phyloP scores from a whole-genome alignment of 1,139 yeast species.

The Candida pseudoviswanathii region DNA sequence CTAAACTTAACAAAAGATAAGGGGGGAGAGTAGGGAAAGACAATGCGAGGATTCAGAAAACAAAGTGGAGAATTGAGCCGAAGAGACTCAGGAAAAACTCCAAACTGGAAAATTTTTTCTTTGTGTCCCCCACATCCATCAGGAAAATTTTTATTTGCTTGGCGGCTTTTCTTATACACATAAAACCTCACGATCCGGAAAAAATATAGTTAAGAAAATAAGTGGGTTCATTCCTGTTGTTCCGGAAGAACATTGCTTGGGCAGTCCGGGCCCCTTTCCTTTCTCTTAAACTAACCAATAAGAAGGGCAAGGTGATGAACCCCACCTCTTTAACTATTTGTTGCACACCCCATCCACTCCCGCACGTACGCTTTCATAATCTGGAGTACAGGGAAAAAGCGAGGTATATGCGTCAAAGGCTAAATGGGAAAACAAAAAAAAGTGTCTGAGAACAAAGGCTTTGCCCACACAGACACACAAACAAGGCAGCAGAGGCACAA shows the following conservation, averaged over 20 bases:
- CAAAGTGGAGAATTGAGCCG: neutral
- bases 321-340: too few relatives aligned
- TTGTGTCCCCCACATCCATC: neutral
- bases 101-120: neutral
- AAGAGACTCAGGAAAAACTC: neutral
- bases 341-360: too few relatives aligned
- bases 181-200: neutral
- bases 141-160: too few relatives aligned
- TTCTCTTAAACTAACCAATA: neutral
- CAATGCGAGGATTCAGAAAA: neutral
- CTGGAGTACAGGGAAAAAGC: neutral
- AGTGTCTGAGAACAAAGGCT: too few relatives aligned
- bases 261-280: neutral
- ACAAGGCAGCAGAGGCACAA: too few relatives aligned
- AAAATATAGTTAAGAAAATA: neutral
- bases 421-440: too few relatives aligned
- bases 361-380: neutral
- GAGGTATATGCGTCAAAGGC: too few relatives aligned
- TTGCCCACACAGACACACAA: too few relatives aligned
- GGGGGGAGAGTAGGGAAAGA: neutral
- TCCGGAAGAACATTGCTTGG: neutral
- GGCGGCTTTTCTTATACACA: too few relatives aligned
- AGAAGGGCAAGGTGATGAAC: too few relatives aligned
- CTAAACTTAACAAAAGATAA: neutral
- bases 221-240: neutral